Evolutionary conservation across 1,284 basidiomycete genomes (phyloP), one percentile per base, ranked within the genome.

Genomic region (Pseudozyma sp.): DNA sequence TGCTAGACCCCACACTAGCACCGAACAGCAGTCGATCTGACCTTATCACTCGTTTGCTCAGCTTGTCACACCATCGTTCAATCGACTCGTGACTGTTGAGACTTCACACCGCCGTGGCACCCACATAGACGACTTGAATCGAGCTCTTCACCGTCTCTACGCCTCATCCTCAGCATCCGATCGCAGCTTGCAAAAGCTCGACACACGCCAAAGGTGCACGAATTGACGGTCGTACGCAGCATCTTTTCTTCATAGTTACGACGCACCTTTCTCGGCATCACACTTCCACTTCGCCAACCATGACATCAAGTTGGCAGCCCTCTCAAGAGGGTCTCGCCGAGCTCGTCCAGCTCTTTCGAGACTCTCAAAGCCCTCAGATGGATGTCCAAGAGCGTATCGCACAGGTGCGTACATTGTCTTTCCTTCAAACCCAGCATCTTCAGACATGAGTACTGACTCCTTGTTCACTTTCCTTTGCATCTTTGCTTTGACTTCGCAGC

Each of bases 321-420:
- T 77, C 79, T 34, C 79, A 76, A 38, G 68, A 79, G 47, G 81
- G 81, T 5, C 68, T 83, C 34, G 49, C 68, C 10, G 81, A 83
- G 76, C 73, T 83, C 18, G 73, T 81, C 6, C 74, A 75, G 66
- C 78, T 83, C 52, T 80, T 83, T 39, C 70, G 79, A 21, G 79
- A 81, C 65, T 83, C 81, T 11, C 80, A 79, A 31, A 79, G 71
- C 48, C 72, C 80, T 6, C 74, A 81, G 47, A 68, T 70, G 50
- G 78, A 80, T 52, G 76, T 77, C 18, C 81, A 83, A 52, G 69
- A 79, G 44, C 65, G 70, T 16, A 81, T 83, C 50, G 79, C 81
- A 4, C 57, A 73, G 58, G 77, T 79, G 31, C 51, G 77, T 75
- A 36, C 21, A 21, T 16, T 10, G 6, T 16, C 18, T 25, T 38